A percentile compares a stretch with the other conserved stretches of the same genome.
Conservation (phyloP, 805 yeast genomes). For the Sugiyamaella boreocaroliniensis region DNA sequence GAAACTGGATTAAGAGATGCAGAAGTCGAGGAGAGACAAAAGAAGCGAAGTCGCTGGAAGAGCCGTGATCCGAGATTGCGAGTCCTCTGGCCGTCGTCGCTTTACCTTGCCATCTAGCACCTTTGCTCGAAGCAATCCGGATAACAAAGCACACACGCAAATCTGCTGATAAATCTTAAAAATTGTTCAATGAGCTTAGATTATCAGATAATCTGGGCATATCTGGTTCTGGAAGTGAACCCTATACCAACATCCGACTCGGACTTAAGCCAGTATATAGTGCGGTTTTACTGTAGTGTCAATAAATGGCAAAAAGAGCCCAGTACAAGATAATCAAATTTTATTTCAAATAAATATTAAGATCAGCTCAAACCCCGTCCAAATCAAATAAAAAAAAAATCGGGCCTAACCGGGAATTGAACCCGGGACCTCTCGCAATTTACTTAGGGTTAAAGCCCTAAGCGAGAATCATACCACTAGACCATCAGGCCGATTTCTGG, state of each 20-base stretch:
- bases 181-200: neutral
- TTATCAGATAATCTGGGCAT: neutral
- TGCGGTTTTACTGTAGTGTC: too few species aligned
- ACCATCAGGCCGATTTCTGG: constrained; percentile 28
- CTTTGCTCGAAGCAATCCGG: neutral
- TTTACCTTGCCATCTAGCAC: neutral
- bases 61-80: too few species aligned
- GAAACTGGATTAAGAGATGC: too few species aligned
- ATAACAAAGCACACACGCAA: neutral
- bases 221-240: too few species aligned
- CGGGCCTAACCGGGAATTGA: constrained; percentile 34
- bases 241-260: too few species aligned
- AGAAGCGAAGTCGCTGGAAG: too few species aligned
- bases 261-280: too few species aligned
- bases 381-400: constrained; percentile 15
- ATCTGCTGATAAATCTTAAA: neutral
- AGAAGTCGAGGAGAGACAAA: neutral
- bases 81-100: too few species aligned
- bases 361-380: too few species aligned
- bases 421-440: constrained; percentile 34
- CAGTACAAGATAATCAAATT: too few species aligned
- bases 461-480: constrained; percentile 34
- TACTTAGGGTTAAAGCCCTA: constrained; percentile 29
- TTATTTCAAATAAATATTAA: too few species aligned
- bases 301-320: too few species aligned